Evolutionary conservation across 1,284 basidiomycete genomes (phyloP).

Genomic region (Cronartium quercuum): DNA sequence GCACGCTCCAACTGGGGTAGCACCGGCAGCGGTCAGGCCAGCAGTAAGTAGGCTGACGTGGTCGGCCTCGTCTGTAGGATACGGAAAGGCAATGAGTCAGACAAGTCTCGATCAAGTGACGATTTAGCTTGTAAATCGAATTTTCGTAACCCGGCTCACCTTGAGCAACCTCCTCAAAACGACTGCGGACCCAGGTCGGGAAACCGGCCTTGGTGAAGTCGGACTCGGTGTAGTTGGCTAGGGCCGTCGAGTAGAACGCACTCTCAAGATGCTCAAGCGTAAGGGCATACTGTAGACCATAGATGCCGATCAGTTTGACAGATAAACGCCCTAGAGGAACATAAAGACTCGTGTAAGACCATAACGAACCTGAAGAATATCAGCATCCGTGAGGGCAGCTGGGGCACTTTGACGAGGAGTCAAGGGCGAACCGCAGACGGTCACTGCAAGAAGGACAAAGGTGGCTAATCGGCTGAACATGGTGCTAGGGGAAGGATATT

Average conservation of each 20-base stretch:
- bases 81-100: slow-evolving; percentile 49
- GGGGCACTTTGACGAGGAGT: background rate
- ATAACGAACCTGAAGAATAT: background rate
- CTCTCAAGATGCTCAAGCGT: slow-evolving; percentile 65
- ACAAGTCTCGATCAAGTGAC: background rate
- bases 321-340: too few species aligned
- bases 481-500: too few species aligned
- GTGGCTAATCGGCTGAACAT: background rate
- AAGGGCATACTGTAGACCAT: slow-evolving; percentile 58
- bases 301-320: too few species aligned
- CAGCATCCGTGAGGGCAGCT: background rate
- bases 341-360: background rate
- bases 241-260: slow-evolving; percentile 55
- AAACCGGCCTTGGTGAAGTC: slow-evolving; percentile 58
- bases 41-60: slow-evolving; percentile 54
- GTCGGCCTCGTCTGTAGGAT: slow-evolving; percentile 58
- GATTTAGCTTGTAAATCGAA: too few species aligned
- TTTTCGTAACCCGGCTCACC: too few species aligned
- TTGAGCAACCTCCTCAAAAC: background rate
- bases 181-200: slow-evolving; percentile 31
- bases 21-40: slow-evolving; percentile 54
- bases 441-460: background rate
- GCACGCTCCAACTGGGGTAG: slow-evolving; percentile 56
- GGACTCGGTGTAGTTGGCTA: slow-evolving; percentile 42
- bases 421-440: background rate